Evolutionary conservation across 2,329 filamentous ascomycete species (phyloP), one percentile per base, ranked within the genome.

Genomic region (Pseudocercospora macadamiae): DNA sequence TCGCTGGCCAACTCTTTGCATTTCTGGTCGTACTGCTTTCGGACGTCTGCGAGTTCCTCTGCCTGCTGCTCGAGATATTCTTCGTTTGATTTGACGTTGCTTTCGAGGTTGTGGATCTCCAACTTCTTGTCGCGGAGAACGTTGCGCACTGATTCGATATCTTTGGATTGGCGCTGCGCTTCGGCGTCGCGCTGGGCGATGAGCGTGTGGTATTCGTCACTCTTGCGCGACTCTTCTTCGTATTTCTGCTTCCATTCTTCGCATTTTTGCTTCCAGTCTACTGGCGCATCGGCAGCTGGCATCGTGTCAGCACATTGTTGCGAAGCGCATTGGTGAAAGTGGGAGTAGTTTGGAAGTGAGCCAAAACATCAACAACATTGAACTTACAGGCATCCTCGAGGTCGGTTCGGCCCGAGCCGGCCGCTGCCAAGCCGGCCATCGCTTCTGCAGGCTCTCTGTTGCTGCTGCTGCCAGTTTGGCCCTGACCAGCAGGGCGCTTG

Each of bases 271-370:
- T 47, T 47, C 7, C 26, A 47, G 23, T 47, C 42, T 47, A 1
- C 1, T 47, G 23, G 18, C 10, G 8, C 5, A 16, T 42, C 4
- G 9, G 42, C 21, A 16, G 42, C 42, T 47, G 23, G 42, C 23
- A 47, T 47, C 7, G 42, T 47, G 23, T 47, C 23, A 47, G 42
- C 23, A 25, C 42, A 47, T 47, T 47, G 14, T 47, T 14, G 42
- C 42, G 23, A 47, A 23, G 42, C 42, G 42, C 23, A 28, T 47
- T 26, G 23, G 42, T 47, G 42, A 45, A 6, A 12, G 21, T 45
- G n/a, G 2, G 36, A 39, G 18, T 19, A 39, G 36, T 45, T 25
- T 45, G 42, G 42, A 12, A 23, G 42, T 14, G 19, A 21, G n/a
- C n/a, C n/a, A n/a, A n/a, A n/a, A n/a, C n/a, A n/a, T n/a, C n/a